Evolutionary conservation across 108 stramenopile species (phyloP).

Genomic region (Aurantiochytrium sp.): DNA sequence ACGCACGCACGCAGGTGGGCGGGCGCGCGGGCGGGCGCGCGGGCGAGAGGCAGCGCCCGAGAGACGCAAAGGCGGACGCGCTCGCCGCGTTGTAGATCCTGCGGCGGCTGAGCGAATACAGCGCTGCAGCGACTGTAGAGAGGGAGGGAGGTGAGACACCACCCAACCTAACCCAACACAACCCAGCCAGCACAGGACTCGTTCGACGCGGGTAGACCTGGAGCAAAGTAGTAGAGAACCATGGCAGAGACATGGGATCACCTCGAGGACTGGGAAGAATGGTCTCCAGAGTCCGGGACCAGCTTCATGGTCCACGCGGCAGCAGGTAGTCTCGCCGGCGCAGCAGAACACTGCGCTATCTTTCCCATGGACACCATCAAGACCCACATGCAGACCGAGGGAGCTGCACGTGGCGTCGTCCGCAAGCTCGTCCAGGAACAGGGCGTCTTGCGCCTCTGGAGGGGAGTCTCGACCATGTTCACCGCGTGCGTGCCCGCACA

Average conservation of each 20-base stretch:
- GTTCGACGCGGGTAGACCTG: no score
- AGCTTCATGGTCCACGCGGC: slow-evolving; percentile 83
- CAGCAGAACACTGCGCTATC: slow-evolving; percentile 81
- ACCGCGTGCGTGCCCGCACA: slow-evolving; percentile 95
- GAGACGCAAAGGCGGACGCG: no score
- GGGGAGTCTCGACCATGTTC: slow-evolving; percentile 89
- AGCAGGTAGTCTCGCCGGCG: slow-evolving; percentile 87
- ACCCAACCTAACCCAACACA: no score
- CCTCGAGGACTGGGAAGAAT: slow-evolving; percentile 91
- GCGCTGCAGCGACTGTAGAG: no score
- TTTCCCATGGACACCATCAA: slow-evolving; percentile 95
- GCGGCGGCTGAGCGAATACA: no score
- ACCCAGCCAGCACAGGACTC: no score
- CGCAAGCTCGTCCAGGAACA: slow-evolving; percentile 12
- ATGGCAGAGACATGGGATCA: slow-evolving; percentile 43
- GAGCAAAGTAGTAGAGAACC: background rate
- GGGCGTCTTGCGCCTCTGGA: slow-evolving; percentile 72
- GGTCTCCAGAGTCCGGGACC: slow-evolving; percentile 65
- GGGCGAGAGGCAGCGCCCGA: no score
- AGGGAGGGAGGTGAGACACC: no score
- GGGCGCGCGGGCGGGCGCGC: no score
- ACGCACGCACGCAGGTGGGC: no score
- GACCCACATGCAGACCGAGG: slow-evolving; percentile 79
- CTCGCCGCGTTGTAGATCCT: no score
- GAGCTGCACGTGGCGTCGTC: background rate